Conservation (phyloP, 345 rosid genomes). For the Aquilaria yunnanensis region DNA sequence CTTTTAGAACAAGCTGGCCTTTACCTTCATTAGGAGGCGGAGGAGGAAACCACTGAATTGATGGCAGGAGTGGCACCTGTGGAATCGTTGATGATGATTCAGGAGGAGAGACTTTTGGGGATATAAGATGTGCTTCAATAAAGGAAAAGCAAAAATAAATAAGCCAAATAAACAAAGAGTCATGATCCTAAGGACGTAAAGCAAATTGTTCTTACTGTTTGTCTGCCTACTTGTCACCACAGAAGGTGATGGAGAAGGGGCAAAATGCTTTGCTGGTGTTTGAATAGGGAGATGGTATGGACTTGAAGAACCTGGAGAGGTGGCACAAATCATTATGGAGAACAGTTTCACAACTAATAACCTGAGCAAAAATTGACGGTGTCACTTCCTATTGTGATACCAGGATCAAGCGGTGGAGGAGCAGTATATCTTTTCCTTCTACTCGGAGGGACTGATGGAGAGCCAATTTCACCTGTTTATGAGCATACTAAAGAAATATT, state of each 20-base stretch:
- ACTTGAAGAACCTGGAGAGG: slow-evolving; percentile 23
- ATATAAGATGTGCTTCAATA: slow-evolving; percentile 23
- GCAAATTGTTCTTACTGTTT: slow-evolving; percentile 23
- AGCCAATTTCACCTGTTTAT: slow-evolving; percentile 25
- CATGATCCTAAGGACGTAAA: not conserved
- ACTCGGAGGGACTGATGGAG: slow-evolving; percentile 30
- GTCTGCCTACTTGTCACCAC: slow-evolving; percentile 28
- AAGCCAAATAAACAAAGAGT: slow-evolving; percentile 11
- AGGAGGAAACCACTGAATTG: slow-evolving; percentile 64
- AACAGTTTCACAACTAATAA: slow-evolving; percentile 12
- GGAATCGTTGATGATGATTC: slow-evolving; percentile 43
- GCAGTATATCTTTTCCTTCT: slow-evolving; percentile 26
- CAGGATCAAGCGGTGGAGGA: slow-evolving; percentile 39
- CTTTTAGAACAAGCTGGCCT: not conserved
- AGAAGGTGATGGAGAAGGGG: slow-evolving; percentile 51
- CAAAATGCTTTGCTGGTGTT: slow-evolving; percentile 22
- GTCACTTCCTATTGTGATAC: slow-evolving; percentile 17
- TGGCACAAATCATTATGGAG: not conserved
- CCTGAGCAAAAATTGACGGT: not conserved
- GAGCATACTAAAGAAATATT: slow-evolving; percentile 14
- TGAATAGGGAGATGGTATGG: slow-evolving; percentile 25
- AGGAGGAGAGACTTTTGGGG: slow-evolving; percentile 34
- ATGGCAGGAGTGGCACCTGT: slow-evolving; percentile 44
- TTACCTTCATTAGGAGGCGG: slow-evolving; percentile 90
- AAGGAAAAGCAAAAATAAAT: slow-evolving; percentile 27